Percentiles rank a stretch among this genome's conserved stretches.
Evolutionary conservation across 2,329 filamentous ascomycete genomes (phyloP).

Genomic region (Apiospora arundinis): DNA sequence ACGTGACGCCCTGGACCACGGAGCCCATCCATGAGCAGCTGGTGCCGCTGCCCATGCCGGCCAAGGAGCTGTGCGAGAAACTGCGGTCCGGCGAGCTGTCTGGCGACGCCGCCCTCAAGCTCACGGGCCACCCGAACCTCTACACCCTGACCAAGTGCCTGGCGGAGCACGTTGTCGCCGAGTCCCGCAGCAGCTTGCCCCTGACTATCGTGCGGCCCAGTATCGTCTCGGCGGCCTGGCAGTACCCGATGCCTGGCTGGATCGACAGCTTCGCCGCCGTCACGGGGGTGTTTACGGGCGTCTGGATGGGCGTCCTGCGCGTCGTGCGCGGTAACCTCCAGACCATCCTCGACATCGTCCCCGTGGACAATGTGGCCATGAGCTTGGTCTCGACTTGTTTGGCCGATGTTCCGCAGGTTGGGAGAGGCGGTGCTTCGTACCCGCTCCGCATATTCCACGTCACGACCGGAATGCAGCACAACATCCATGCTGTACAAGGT

Average conservation of each 20-base stretch:
- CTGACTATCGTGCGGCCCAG: slow-evolving; percentile 2
- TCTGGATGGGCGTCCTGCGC: slow-evolving; percentile 4
- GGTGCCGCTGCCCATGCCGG: not conserved
- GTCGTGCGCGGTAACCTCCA: not conserved
- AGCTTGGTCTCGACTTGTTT: not conserved
- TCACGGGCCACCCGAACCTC: slow-evolving; percentile 14
- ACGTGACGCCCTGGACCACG: not conserved
- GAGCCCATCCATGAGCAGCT: not conserved
- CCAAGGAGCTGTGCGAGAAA: not conserved
- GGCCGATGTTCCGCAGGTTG: not conserved
- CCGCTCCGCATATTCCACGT: slow-evolving; percentile 1
- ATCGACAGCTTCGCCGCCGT: slow-evolving; percentile 1
- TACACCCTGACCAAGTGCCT: slow-evolving; percentile 17
- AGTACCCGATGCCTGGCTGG: slow-evolving; percentile 3
- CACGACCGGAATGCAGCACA: not conserved
- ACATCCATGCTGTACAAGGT: not conserved
- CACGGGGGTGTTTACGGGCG: not conserved
- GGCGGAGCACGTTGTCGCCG: slow-evolving; percentile 4
- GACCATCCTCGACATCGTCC: not conserved
- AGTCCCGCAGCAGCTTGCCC: not conserved
- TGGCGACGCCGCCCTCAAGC: not conserved
- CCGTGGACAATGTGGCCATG: slow-evolving; percentile 1
- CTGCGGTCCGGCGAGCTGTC: not conserved
- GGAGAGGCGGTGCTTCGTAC: not conserved
- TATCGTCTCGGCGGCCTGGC: slow-evolving; percentile 4